Evolutionary conservation across 2,329 filamentous ascomycete species (phyloP).

Genomic region (Ophiocordyceps polyrhachis-furcata): DNA sequence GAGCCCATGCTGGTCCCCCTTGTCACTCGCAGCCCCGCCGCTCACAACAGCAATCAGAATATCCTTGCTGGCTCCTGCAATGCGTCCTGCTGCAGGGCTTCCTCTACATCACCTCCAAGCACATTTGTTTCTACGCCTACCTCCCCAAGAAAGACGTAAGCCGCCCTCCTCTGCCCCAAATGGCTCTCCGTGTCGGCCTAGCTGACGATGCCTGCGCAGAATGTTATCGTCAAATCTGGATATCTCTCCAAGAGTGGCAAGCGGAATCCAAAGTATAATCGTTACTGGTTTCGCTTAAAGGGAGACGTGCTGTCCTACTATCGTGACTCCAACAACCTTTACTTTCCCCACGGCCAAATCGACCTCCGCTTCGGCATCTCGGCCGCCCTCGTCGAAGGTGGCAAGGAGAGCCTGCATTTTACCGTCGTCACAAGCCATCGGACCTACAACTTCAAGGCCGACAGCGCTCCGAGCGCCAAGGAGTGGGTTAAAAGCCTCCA

Average conservation of each 20-base stretch:
- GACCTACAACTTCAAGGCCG: constrained; percentile 74
- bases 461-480: constrained; percentile 71
- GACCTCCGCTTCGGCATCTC: constrained; percentile 85
- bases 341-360: constrained; percentile 83
- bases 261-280: constrained; percentile 69
- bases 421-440: constrained; percentile 65
- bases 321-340: constrained; percentile 62
- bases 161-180: constrained; percentile 10
- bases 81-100: constrained; percentile 86
- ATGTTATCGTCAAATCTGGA: constrained; percentile 65
- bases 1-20: constrained; percentile 5
- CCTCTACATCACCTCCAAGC: constrained; percentile 82
- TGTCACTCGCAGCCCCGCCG: not conserved
- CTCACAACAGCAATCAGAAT: constrained; percentile 37
- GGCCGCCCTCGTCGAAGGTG: constrained; percentile 57
- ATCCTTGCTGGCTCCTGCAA: constrained; percentile 83
- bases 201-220: constrained; percentile 22
- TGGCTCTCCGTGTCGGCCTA: not conserved
- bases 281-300: constrained; percentile 87
- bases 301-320: constrained; percentile 88
- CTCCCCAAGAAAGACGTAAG: constrained; percentile 78
- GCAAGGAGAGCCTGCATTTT: constrained; percentile 62
- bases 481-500: constrained; percentile 94
- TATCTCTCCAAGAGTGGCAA: constrained; percentile 77
- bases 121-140: constrained; percentile 95